A percentile compares a stretch with the other conserved stretches of the same genome.
phyloP scores from a whole-genome alignment of 1,284 basidiomycete genomes.

The Heterobasidion occidentale region DNA sequence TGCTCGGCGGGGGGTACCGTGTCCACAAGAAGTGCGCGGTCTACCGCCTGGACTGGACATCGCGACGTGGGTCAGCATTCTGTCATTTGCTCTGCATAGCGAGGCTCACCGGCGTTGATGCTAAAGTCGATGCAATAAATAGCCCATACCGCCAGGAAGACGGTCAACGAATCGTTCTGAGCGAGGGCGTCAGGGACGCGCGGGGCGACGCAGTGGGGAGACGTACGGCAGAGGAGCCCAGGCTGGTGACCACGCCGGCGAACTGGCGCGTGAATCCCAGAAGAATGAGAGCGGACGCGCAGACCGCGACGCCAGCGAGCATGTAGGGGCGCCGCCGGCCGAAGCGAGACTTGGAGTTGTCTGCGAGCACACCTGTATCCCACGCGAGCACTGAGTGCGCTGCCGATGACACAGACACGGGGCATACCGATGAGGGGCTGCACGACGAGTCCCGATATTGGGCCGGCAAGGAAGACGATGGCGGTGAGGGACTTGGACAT shows the following conservation, averaged over 20 bases:
- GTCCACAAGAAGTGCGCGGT: slow-evolving; percentile 77
- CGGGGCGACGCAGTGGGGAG: neutral
- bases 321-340: slow-evolving; percentile 87
- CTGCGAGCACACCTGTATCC: slow-evolving; percentile 66
- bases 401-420: neutral
- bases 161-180: slow-evolving; percentile 59
- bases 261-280: slow-evolving; percentile 81
- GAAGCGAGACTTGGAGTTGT: slow-evolving; percentile 80
- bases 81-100: neutral
- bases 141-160: slow-evolving; percentile 75
- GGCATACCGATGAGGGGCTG: slow-evolving; percentile 76
- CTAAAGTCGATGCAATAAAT: slow-evolving; percentile 92
- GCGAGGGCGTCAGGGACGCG: neutral
- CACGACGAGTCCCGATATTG: slow-evolving; percentile 84
- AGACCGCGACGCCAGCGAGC: slow-evolving; percentile 61
- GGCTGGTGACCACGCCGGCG: slow-evolving; percentile 49
- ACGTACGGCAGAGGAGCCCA: slow-evolving; percentile 29
- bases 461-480: slow-evolving; percentile 91
- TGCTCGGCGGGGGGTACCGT: slow-evolving; percentile 65
- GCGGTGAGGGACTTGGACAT: slow-evolving; percentile 84
- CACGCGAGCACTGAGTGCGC: neutral
- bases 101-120: slow-evolving; percentile 71
- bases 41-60: slow-evolving; percentile 65
- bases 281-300: slow-evolving; percentile 68
- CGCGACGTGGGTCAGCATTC: neutral